These are phyloP conservation scores for Suhomyces sp. DNA, from an alignment of 805 yeast genomes.

Conservation along the genomic window DNA sequence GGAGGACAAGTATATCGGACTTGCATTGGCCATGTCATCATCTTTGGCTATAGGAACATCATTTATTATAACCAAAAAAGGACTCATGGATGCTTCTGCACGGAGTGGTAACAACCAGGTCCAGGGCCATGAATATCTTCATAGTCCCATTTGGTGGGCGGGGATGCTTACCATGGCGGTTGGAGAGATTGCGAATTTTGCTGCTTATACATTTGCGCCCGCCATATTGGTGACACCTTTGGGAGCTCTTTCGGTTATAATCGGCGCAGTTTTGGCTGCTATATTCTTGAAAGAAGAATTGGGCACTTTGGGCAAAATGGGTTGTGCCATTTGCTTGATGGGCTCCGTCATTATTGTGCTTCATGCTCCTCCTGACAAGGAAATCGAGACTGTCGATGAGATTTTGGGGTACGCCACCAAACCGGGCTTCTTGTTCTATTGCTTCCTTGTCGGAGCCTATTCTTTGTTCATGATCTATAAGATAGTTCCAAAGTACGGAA, in stretches of 20 bases:
- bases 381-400: slow-evolving; percentile 83
- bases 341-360: slow-evolving; percentile 86
- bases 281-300: slow-evolving; percentile 80
- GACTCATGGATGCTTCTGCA: slow-evolving; percentile 66
- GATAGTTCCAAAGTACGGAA: slow-evolving; percentile 78
- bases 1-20: slow-evolving; percentile 86
- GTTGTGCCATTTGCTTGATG: slow-evolving; percentile 85
- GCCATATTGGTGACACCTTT: slow-evolving; percentile 89
- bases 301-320: slow-evolving; percentile 85
- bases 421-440: slow-evolving; percentile 73
- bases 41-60: slow-evolving; percentile 89
- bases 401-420: slow-evolving; percentile 74
- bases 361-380: slow-evolving; percentile 95
- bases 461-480: slow-evolving; percentile 76
- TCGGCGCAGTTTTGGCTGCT: slow-evolving; percentile 89
- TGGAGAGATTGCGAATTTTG: slow-evolving; percentile 89
- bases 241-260: slow-evolving; percentile 86
- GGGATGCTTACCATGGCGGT: slow-evolving; percentile 88
- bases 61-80: slow-evolving; percentile 85
- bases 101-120: slow-evolving; percentile 45
- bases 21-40: slow-evolving; percentile 81
- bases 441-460: slow-evolving; percentile 59
- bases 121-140: slow-evolving; percentile 74
- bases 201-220: slow-evolving; percentile 94
- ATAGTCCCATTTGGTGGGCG: slow-evolving; percentile 91